Evolutionary conservation across 2,329 filamentous ascomycete genomes (phyloP).

Genomic region (Verticillium nubilum): DNA sequence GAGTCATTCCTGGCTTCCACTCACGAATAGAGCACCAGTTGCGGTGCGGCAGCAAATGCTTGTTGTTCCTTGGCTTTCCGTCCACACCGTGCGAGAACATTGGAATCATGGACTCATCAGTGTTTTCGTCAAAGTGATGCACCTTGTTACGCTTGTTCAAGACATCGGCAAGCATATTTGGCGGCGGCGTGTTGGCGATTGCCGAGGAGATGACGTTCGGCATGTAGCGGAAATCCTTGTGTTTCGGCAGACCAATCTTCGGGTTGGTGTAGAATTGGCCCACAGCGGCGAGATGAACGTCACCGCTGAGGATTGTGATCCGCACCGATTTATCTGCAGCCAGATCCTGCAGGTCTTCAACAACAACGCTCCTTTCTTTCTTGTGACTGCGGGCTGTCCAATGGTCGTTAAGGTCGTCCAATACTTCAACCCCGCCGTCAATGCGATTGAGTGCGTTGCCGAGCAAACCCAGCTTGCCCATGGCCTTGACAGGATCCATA

Average conservation of each 20-base stretch:
- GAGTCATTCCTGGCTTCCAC: slow-evolving; percentile 74
- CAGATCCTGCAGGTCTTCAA: slow-evolving; percentile 88
- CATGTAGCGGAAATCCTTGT: slow-evolving; percentile 94
- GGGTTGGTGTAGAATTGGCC: slow-evolving; percentile 95
- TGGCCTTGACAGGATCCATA: slow-evolving; percentile 84
- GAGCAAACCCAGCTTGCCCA: slow-evolving; percentile 76
- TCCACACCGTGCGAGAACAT: slow-evolving; percentile 88
- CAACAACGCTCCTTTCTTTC: slow-evolving; percentile 75
- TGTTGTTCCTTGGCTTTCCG: slow-evolving; percentile 86
- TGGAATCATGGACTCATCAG: slow-evolving; percentile 93
- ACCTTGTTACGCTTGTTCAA: slow-evolving; percentile 89
- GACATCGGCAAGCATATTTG: slow-evolving; percentile 82
- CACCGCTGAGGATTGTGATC: slow-evolving; percentile 86
- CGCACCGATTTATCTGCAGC: slow-evolving; percentile 89
- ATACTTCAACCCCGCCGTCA: slow-evolving; percentile 84
- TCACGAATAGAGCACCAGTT: slow-evolving; percentile 94
- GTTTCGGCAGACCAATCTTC: slow-evolving; percentile 72
- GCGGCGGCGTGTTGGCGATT: slow-evolving; percentile 87
- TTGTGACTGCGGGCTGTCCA: slow-evolving; percentile 98
- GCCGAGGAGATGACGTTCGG: slow-evolving; percentile 91
- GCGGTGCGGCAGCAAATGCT: slow-evolving; percentile 76
- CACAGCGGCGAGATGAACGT: slow-evolving; percentile 87
- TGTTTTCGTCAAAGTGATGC: slow-evolving; percentile 67
- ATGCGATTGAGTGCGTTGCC: slow-evolving; percentile 81
- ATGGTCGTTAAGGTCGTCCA: slow-evolving; percentile 91